Base-by-base conservation (phyloP, 2,329 filamentous ascomycete species). In the Exophiala bonariae region DNA sequence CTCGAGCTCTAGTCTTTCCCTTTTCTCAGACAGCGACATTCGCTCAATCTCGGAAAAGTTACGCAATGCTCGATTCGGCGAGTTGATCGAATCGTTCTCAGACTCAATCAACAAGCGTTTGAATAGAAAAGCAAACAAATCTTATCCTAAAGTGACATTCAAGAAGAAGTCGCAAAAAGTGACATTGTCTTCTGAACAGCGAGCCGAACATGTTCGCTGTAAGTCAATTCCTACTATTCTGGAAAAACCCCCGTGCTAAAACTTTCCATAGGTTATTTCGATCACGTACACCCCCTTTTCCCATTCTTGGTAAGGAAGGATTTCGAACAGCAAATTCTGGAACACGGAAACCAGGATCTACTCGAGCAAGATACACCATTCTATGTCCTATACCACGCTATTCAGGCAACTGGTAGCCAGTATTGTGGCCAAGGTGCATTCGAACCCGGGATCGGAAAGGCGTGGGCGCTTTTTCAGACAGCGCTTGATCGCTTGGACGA, bases 321-420 rank as follows among this genome's bases (percentile, higher is more conserved):
- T 2, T 74, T 74, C 45, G 66, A 72, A 47, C 47, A 59, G 0
- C 60, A 63, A 17, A 61, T 61, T 40, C 2, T 81, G 80, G 18
- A 83, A 70, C 2, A 66, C 23, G 1, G 79, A 59, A 0, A 78
- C 83, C 30, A 83, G 67, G 2, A 75, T 49, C 0, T 78, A 79
- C 55, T 84, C 80, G 20, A 83, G 70, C 0, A 82, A 60, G 54
- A 82, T 78, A 5, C 80, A 63, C 73, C 75, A 79, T 54, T 66
- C 57, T 66, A 61, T 1, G 66, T 67, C 9, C 49, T 74, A 3
- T 75, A 73, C 50, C 58, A 73, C 4, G 48, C 62, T 3, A 53
- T 65, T 2, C 56, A 72, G 2, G 70, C 70, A 2, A 50, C 72
- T 3, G 70, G 70, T 3, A 67, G 63, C 20, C 67, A 67, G 43